Conservation (phyloP, 345 rosid genomes). For the Capsella bursapastoris region DNA sequence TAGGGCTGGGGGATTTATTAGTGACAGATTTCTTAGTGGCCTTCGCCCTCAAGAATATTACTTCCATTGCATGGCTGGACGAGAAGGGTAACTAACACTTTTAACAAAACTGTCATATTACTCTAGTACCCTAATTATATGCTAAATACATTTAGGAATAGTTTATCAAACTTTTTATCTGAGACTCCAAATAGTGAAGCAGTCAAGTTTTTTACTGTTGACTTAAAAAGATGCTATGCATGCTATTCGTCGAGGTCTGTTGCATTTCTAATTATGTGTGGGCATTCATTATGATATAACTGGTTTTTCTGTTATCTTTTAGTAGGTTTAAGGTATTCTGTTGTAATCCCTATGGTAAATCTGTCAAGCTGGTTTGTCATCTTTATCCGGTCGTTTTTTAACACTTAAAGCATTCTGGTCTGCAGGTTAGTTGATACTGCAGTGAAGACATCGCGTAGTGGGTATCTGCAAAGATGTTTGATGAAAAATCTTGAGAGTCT, state of each 20-base stretch:
- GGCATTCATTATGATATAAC: too few species aligned
- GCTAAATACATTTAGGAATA: background rate
- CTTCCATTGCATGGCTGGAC: constrained; percentile 99
- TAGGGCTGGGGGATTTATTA: constrained; percentile 95
- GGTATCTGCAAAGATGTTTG: constrained; percentile 96
- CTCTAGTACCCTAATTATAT: background rate
- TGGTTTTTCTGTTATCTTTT: background rate
- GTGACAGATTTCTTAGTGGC: constrained; percentile 94
- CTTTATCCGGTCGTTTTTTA: constrained; percentile 17
- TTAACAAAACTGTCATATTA: background rate
- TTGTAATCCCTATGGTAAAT: constrained; percentile 14
- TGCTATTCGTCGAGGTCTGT: background rate
- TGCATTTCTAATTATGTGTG: background rate
- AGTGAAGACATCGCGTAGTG: constrained; percentile 99
- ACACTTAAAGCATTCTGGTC: constrained; percentile 32
- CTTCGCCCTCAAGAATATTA: constrained; percentile 99
- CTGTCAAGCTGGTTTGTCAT: constrained; percentile 9
- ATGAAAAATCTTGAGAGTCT: constrained; percentile 95
- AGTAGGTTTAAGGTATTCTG: constrained; percentile 4
- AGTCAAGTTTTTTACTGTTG: constrained; percentile 1
- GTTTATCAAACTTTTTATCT: background rate
- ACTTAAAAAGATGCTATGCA: constrained; percentile 1
- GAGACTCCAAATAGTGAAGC: background rate
- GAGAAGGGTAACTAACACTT: constrained; percentile 81
- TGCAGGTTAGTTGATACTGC: constrained; percentile 96